phyloP scores from a whole-genome alignment of 1,284 basidiomycete species.

The Ganoderma meredithae region DNA sequence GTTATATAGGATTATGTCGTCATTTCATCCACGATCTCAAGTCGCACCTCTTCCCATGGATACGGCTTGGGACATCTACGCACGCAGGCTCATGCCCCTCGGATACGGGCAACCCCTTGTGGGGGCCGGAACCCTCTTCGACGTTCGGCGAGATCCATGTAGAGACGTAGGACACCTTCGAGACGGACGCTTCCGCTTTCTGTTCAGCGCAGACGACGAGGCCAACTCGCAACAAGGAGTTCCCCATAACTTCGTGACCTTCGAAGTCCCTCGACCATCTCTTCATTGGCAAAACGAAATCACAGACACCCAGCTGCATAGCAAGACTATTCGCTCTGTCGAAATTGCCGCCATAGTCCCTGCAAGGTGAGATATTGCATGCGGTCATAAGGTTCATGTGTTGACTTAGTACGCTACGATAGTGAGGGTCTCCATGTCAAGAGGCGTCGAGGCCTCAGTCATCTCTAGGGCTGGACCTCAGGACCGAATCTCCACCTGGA shows the following conservation, averaged over 20 bases:
- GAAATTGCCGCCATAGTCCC: neutral
- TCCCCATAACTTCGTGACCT: conserved; percentile 3
- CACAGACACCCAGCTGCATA: conserved; percentile 14
- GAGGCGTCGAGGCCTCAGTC: neutral
- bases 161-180: conserved; percentile 9
- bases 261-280: neutral
- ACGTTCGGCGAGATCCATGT: conserved; percentile 7
- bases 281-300: conserved; percentile 8
- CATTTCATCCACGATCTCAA: neutral
- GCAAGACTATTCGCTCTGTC: conserved; percentile 13
- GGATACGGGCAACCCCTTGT: conserved; percentile 10
- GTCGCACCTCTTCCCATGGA: neutral
- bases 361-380: neutral
- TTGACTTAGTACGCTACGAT: too few relatives aligned
- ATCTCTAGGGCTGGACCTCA: conserved; percentile 4
- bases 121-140: conserved; percentile 3
- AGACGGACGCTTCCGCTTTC: neutral
- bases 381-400: neutral
- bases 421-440: conserved; percentile 12
- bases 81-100: neutral
- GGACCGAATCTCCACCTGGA: neutral
- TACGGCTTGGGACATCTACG: conserved; percentile 3
- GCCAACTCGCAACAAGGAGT: conserved; percentile 10
- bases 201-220: conserved; percentile 5
- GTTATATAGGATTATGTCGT: neutral